Conservation (phyloP, 192 early-diverging fungal species). For the Rhizophagus prolifer region DNA sequence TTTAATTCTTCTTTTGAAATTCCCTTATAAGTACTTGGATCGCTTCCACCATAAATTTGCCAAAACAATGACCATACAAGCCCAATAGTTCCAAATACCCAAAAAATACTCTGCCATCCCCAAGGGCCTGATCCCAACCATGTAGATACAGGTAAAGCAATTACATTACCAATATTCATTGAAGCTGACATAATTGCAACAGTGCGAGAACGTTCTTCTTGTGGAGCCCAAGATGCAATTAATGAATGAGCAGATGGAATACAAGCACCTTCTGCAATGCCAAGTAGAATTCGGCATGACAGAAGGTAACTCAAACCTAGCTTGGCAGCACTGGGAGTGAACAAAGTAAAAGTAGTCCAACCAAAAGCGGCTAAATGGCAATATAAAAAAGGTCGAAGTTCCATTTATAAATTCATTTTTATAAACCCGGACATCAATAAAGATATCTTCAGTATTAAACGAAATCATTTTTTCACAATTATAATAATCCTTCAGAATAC, state of each 20-base stretch:
- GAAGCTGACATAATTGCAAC: conserved; percentile 35
- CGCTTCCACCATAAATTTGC: conserved; percentile 38
- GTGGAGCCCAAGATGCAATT: conserved; percentile 38
- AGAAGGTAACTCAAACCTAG: conserved; percentile 29
- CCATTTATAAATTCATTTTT: too few relatives aligned
- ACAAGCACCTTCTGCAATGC: conserved; percentile 40
- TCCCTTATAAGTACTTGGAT: conserved; percentile 27
- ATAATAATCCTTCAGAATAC: too few relatives aligned
- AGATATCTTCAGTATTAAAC: too few relatives aligned
- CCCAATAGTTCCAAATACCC: conserved; percentile 36
- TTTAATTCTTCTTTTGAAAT: conserved; percentile 31
- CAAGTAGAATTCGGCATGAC: conserved; percentile 32
- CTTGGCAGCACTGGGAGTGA: conserved; percentile 31
- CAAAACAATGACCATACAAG: conserved; percentile 34
- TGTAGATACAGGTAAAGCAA: conserved; percentile 40
- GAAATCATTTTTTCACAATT: too few relatives aligned
- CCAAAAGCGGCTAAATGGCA: conserved; percentile 28
- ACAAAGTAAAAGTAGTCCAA: conserved; percentile 35
- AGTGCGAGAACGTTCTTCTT: conserved; percentile 36
- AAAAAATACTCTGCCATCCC: conserved; percentile 47
- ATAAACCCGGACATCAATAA: too few relatives aligned
- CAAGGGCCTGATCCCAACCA: conserved; percentile 34
- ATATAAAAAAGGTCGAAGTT: background rate
- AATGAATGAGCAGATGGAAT: conserved; percentile 38
- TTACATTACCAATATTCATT: conserved; percentile 33